Percentiles rank a stretch among this genome's conserved stretches.
These are phyloP conservation scores for Phytophthora megakarya DNA, from an alignment of 352 stramenopile species.

Conservation along the genomic window DNA sequence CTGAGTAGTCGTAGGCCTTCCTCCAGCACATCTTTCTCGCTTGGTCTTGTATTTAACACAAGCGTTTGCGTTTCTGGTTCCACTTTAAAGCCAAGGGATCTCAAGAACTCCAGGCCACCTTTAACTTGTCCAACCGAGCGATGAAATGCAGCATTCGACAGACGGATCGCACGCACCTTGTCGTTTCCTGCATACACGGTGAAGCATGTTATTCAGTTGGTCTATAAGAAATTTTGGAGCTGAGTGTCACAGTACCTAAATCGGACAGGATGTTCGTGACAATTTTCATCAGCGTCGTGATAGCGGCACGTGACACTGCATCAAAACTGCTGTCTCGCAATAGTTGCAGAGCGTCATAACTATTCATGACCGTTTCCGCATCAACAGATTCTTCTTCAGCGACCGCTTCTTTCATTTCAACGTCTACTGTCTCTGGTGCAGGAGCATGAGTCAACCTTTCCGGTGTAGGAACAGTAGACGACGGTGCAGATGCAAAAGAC, in stretches of 20 bases:
- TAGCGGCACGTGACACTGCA: constrained; percentile 55
- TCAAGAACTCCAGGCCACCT: constrained; percentile 76
- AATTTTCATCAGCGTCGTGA: constrained; percentile 87
- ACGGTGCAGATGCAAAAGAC: constrained; percentile 16
- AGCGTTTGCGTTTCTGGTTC: constrained; percentile 58
- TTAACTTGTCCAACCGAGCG: constrained; percentile 66
- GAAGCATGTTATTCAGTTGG: not conserved
- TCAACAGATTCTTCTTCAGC: not conserved
- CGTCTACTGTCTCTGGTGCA: constrained; percentile 32
- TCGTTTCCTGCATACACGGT: constrained; percentile 60
- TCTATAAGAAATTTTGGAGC: not conserved
- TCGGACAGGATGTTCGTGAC: constrained; percentile 84
- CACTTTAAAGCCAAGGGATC: constrained; percentile 67
- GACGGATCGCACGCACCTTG: constrained; percentile 79
- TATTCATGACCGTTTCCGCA: constrained; percentile 34
- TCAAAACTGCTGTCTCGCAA: constrained; percentile 83
- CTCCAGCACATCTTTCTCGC: constrained; percentile 43
- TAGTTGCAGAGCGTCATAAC: constrained; percentile 68
- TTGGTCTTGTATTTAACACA: constrained; percentile 28
- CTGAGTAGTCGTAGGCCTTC: constrained; percentile 63
- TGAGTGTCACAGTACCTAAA: constrained; percentile 47
- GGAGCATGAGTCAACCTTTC: not conserved
- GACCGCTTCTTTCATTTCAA: constrained; percentile 53
- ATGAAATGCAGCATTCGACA: constrained; percentile 80
- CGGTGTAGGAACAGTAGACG: not conserved